Conservation (phyloP, 345 rosid genomes). For the Psidium guajava region DNA sequence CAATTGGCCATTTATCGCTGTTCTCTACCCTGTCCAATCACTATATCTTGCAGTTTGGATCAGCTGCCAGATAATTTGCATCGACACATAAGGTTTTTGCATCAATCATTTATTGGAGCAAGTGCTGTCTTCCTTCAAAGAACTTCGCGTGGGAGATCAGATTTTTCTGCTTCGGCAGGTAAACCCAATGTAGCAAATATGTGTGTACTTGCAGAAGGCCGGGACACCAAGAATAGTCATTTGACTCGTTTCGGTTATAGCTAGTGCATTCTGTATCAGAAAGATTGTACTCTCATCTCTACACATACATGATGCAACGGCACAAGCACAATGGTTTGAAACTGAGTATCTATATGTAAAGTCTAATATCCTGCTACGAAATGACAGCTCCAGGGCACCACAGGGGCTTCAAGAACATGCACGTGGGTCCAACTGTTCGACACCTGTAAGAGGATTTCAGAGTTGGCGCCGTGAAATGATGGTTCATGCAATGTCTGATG, state of each 20-base stretch:
- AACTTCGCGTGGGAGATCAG: not conserved
- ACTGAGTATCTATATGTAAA: not conserved
- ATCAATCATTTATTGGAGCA: not conserved
- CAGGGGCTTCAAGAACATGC: not conserved
- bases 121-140: conserved; percentile 3
- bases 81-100: not conserved
- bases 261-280: not conserved
- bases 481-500: not conserved
- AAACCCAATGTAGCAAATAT: not conserved
- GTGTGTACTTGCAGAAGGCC: not conserved
- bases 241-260: not conserved
- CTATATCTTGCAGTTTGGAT: not conserved
- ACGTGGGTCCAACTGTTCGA: not conserved
- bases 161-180: not conserved
- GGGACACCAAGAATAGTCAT: not conserved
- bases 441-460: not conserved
- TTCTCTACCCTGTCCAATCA: not conserved
- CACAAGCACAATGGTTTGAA: not conserved
- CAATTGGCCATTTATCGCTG: not conserved
- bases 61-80: not conserved
- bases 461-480: not conserved
- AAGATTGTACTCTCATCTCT: not conserved
- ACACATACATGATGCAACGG: not conserved
- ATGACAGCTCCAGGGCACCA: not conserved
- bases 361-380: not conserved